phyloP scores from a whole-genome alignment of 352 stramenopile species.

The Phytophthora colocasiae region DNA sequence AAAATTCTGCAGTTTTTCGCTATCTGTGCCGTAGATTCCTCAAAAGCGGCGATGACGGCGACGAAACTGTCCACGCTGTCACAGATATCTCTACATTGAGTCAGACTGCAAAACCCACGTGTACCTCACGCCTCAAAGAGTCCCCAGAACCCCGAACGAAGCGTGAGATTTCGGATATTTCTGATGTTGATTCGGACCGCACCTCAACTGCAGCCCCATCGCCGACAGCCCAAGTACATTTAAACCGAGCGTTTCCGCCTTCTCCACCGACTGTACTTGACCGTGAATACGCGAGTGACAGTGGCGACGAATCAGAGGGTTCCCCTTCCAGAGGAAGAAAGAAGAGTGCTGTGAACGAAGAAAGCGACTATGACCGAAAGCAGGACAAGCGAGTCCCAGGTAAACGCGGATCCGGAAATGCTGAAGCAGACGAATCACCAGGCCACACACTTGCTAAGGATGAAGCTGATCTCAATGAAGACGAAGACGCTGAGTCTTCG shows the following conservation, averaged over 20 bases:
- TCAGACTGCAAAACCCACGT: slow-evolving; percentile 24
- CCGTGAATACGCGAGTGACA: slow-evolving; percentile 34
- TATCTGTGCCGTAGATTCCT: slow-evolving; percentile 63
- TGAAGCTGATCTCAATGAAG: slow-evolving; percentile 27
- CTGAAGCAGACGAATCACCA: slow-evolving; percentile 14
- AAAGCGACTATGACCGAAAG: slow-evolving; percentile 4
- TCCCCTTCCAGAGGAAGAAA: slow-evolving; percentile 20
- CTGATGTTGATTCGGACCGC: slow-evolving; percentile 42
- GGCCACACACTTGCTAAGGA: background rate
- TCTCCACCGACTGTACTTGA: slow-evolving; percentile 25
- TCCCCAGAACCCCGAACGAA: slow-evolving; percentile 30
- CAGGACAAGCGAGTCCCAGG: slow-evolving; percentile 9
- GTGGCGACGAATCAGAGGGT: slow-evolving; percentile 23
- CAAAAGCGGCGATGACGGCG: slow-evolving; percentile 41
- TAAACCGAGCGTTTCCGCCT: slow-evolving; percentile 15
- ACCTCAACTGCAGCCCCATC: slow-evolving; percentile 31
- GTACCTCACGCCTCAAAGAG: slow-evolving; percentile 23
- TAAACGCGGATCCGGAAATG: background rate
- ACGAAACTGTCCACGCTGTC: slow-evolving; percentile 50
- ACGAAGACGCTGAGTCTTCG: slow-evolving; percentile 7
- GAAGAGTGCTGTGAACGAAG: slow-evolving; percentile 14
- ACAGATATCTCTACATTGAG: slow-evolving; percentile 66
- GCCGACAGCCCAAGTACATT: slow-evolving; percentile 15
- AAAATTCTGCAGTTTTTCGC: slow-evolving; percentile 53
- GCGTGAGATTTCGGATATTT: slow-evolving; percentile 51